Conservation (phyloP, 768 basidiomycete species). For the Mycena vulgaris region DNA sequence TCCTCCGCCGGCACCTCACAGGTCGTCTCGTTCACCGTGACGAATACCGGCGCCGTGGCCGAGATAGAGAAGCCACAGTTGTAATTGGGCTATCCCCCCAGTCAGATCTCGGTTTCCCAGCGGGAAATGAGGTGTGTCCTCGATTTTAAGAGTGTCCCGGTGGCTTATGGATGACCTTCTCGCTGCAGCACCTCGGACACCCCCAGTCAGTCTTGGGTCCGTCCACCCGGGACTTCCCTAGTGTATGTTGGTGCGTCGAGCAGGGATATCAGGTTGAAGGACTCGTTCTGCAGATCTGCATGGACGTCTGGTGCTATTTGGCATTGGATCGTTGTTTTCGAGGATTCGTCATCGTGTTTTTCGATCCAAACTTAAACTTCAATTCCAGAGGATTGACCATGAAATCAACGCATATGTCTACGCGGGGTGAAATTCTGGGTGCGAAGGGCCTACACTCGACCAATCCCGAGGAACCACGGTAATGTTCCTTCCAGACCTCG, state of each 20-base stretch:
- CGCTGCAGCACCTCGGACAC: constrained; percentile 68
- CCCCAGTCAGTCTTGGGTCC: constrained; percentile 63
- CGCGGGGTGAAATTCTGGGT: no score
- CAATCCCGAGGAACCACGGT: no score
- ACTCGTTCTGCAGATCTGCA: constrained; percentile 43
- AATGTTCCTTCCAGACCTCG: no score
- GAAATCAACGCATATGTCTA: no score
- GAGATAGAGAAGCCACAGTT: constrained; percentile 71
- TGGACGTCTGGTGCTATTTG: no score
- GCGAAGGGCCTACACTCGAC: no score
- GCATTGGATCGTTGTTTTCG: no score
- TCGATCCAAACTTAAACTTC: no score
- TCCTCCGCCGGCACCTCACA: constrained; percentile 49
- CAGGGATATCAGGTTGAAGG: constrained; percentile 62
- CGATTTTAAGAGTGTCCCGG: not conserved
- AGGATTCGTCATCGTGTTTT: no score
- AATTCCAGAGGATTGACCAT: no score
- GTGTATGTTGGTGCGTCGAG: constrained; percentile 70
- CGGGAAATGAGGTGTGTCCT: constrained; percentile 63
- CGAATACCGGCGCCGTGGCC: constrained; percentile 63
- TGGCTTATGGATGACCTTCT: not conserved
- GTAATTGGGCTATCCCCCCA: constrained; percentile 64
- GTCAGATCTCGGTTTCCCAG: constrained; percentile 52
- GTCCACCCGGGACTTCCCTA: constrained; percentile 66
- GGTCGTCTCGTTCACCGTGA: constrained; percentile 60